phyloP scores from a whole-genome alignment of 495 filamentous ascomycete species.

The Trichoderma reesei region DNA sequence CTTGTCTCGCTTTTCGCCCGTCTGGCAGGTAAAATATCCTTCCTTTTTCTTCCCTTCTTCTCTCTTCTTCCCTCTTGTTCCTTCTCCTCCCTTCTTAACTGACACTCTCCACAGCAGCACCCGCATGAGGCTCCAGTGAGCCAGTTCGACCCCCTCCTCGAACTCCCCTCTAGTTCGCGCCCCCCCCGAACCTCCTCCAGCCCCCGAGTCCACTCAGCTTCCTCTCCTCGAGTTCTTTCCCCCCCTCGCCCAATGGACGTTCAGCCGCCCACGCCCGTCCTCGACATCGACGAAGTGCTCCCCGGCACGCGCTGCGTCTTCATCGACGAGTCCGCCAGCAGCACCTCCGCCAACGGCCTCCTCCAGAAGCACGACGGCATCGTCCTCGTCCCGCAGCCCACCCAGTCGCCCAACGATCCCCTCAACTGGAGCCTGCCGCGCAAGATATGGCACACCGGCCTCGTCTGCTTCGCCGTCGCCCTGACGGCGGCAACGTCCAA shows the following conservation, averaged over 20 bases:
- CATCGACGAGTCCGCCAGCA: background rate
- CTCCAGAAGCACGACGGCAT: conserved; percentile 5
- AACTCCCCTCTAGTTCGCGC: background rate
- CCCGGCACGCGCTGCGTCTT: conserved; percentile 7
- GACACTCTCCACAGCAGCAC: background rate
- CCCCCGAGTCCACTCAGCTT: background rate
- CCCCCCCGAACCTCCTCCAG: background rate
- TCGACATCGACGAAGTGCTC: conserved; percentile 6
- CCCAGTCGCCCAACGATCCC: conserved; percentile 6
- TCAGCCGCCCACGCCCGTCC: background rate
- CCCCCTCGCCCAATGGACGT: background rate
- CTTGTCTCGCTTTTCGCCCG: background rate
- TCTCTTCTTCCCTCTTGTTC: background rate
- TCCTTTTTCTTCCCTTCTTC: background rate
- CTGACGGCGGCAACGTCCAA: background rate
- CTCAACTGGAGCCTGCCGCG: background rate
- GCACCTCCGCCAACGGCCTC: background rate
- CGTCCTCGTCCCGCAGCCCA: background rate
- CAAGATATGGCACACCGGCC: conserved; percentile 2
- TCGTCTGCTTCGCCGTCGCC: background rate
- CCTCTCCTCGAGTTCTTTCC: background rate
- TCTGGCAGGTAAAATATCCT: background rate
- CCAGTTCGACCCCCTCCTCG: background rate
- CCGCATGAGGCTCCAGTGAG: conserved; percentile 7
- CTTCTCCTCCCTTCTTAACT: background rate